Evolutionary conservation across 2,329 filamentous ascomycete species (phyloP), one percentile per base, ranked within the genome.

Genomic region (Exophiala mesophila): DNA sequence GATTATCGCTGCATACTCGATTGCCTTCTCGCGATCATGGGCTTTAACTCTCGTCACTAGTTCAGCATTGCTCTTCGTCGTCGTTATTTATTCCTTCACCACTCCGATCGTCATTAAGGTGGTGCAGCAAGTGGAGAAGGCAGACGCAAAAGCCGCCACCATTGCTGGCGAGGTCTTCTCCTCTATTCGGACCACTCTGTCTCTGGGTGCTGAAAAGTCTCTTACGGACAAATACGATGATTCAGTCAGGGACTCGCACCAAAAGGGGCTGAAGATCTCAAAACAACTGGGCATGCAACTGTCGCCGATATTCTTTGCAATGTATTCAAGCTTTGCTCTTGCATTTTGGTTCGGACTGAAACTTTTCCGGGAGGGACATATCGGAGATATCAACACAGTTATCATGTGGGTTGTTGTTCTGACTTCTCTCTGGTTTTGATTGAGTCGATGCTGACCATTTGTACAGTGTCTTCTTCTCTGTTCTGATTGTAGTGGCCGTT

Each of bases 21-120:
- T 78, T 34, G 69, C 74, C 0, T 77, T 77, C 47, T 55, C 63
- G 12, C 74, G 72, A 45, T 72, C 67, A 20, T 74, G 72, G 69
- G 60, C 70, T 10, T 57, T 77, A n/a, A 74, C 71, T 0, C 61
- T 77, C 1, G 71, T 73, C 2, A 65, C 70, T 0, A 73, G 68
- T 26, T 64, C 70, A 0, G 61, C 67, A 0, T 55, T 78, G 3
- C 56, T 71, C 5, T 70, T 70, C 39, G 62, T 72, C 5, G 18
- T 63, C 0, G 8, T 57, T 23, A 43, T 59, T 4, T 56, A 57
- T 28, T 41, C 29, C 26, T 46, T 58, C 7, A 58, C 55, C 16
- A 62, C 29, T 57, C 68, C 39, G 52, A 60, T 1, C 57, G 61
- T 6, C 54, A 47, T 61, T 13, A 49, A 47, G n/a, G 17, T 56